A percentile compares a stretch with the other conserved stretches of the same genome.
Conservation (phyloP, 768 basidiomycete species). For the Candolleomyces efflorescens region DNA sequence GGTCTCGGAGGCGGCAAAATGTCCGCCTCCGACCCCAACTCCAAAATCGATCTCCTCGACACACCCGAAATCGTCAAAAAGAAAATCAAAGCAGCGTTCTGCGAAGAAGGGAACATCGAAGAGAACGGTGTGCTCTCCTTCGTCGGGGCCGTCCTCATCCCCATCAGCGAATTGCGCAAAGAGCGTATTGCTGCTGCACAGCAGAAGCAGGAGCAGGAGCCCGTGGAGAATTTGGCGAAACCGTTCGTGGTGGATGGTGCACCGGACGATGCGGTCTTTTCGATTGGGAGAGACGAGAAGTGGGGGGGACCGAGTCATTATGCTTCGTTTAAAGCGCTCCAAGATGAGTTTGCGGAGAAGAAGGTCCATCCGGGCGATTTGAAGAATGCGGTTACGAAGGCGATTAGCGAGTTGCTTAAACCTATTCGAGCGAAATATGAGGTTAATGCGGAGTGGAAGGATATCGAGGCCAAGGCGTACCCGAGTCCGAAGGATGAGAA, state of each 20-base stretch:
- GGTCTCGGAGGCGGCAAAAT: conserved; percentile 94
- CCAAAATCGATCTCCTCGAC: conserved; percentile 98
- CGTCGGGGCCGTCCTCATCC: conserved; percentile 82
- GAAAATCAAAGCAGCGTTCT: conserved; percentile 91
- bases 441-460: conserved; percentile 76
- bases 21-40: conserved; percentile 97
- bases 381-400: conserved; percentile 72
- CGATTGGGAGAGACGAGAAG: conserved; percentile 72
- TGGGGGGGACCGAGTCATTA: conserved; percentile 82
- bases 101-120: conserved; percentile 84
- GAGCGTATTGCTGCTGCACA: neutral
- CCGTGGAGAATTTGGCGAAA: conserved; percentile 48
- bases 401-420: conserved; percentile 68
- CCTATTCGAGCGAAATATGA: conserved; percentile 81
- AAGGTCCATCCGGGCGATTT: conserved; percentile 87
- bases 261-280: conserved; percentile 79
- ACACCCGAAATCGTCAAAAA: conserved; percentile 74
- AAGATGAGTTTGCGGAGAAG: conserved; percentile 71
- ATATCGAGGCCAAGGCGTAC: conserved; percentile 75
- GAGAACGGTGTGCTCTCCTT: conserved; percentile 91
- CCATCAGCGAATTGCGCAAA: conserved; percentile 67
- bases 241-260: conserved; percentile 68
- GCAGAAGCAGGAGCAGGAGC: too few species aligned
- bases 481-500: conserved; percentile 67
- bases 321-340: conserved; percentile 55